Base-by-base conservation (phyloP, 176 grass and related monocot species). In the Tillandsia leiboldiana region DNA sequence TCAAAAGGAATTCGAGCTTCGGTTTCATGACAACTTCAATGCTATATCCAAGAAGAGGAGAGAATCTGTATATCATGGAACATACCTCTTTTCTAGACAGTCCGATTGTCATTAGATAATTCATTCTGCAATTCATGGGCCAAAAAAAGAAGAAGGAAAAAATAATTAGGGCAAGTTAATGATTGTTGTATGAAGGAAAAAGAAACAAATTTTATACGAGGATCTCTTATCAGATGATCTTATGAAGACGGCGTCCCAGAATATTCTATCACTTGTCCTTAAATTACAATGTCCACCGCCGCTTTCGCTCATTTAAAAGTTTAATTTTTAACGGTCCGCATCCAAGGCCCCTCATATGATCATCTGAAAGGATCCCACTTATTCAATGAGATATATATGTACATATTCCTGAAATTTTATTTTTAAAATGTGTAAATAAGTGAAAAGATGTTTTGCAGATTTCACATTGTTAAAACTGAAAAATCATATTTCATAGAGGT, bases 11-110 rank as follows among this genome's bases (percentile, higher is more conserved):
- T 3, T 91, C 70, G 61, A 96, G 75, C 78, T 96, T 96, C 49
- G 92, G 92, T 77, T 89, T 80, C 75, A 96, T 58, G 56, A 96
- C 88, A 77, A 67, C 49, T 42, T 91, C 75, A 13, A 80, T 79
- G 70, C 88, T 91, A 73, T 91, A 91, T 42, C 88, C 92, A 15
- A 96, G 64, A 75, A 96, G 63, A 53, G 88, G 92, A 73, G 88
- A 96, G 65, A 96, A 96, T 76, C 85, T 91, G 61, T 73, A 82
- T 12, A 96, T 82, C 85, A 96, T 96, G 70, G 88, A 96, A 79
- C 83, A 78, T 1, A 96, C 85, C 23, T 96, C 76, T 78, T 75
- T 77, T 70, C 89, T 88, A 26, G 83, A 82, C 72, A 96, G 79
- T 20, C 92, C 92, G 50, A 71, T 12, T 28, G 51, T 79, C 70